Evolutionary conservation across 2,329 filamentous ascomycete species (phyloP), one percentile per base, ranked within the genome.

Genomic region (Graphilbum ipis-grandicollis): DNA sequence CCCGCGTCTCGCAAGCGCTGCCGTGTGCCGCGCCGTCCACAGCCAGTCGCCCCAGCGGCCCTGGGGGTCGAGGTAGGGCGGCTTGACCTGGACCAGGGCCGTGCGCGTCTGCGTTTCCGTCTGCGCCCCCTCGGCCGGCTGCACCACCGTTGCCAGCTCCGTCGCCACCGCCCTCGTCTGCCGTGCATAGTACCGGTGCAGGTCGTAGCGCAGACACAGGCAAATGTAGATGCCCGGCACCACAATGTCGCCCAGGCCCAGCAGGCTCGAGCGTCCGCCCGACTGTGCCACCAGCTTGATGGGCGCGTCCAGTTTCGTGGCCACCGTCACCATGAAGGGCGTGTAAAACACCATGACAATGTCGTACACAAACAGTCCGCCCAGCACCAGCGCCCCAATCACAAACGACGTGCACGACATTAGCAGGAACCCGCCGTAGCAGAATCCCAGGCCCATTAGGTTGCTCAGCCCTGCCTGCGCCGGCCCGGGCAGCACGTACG

Each of bases 231-330:
- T 84, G 9, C 88, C 90, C 0, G 88, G 88, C 4, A 98, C 65
- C 2, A 93, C 81, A 40, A 98, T 81, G 51, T 98, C 88, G n/a
- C 88, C 88, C 0, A 96, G 66, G 0, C 88, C 88, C 8, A 98
- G 74, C 69, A 96, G 93, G 37, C 82, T 71, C 21, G 63, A 59
- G 19, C 77, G 75, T n/a, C 69, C 67, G 2, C 80, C 76, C 2
- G 63, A 59, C 18, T 63, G 55, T 43, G 93, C 92, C 5, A 90
- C 68, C 8, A 98, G 70, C 53, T 94, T 96, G 54, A 94, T 90
- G 0, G 88, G 90, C 0, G 88, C 81, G 46, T 98, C 88, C 19
- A 98, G 63, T 30, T 78, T 79, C 8, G 79, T 93, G 12, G 88
- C 90, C 9, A 98, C 82, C 0, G 79, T 82, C 7, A 86, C 65